Evolutionary conservation across 352 stramenopile species (phyloP), one percentile per base, ranked within the genome.

Genomic region (Albugo candida): DNA sequence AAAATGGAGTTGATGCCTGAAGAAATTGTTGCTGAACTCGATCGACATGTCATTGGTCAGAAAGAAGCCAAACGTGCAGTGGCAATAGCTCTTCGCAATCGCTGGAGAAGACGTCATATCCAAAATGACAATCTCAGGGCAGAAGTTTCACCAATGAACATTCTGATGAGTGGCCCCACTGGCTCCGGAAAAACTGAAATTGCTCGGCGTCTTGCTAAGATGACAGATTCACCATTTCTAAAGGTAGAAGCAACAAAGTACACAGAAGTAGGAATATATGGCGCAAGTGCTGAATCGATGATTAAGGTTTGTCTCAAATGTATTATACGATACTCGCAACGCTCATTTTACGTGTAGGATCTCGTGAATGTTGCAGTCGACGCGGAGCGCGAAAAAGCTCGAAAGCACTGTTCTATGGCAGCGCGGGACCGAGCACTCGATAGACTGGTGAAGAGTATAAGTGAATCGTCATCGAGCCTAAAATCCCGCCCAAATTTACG

Each of bases 241-340:
- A 98, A 98, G 60, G 74, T 88, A 37, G 95, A 99, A 61, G 95
- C 94, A 13, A 99, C 95, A 42, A 99, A 99, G 69, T 99, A 97
- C 63, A 99, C 95, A 4, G 95, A 99, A 61, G 95, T 99, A 18
- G 95, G 95, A 20, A 98, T 98, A 62, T 95, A 98, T 63, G 94
- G 95, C 45, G 65, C 93, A 39, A 96, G 98, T 68, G 93, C 97
- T 2, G 94, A 99, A 67, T 85, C 94, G 42, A 99, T 99, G 70
- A 95, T 99, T 61, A 92, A 94, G 48, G 85, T 48, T 17, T 17
- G 43, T 48, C 10, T 19, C n/a, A 11, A 11, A 36, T 18, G 31
- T 42, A 8, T 3, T 10, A 19, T 43, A 3, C 8, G 38, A 24
- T 8, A 8, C 8, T 31, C 8, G 3, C 17, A 24, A 43, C 8